Evolutionary conservation across 352 stramenopile species (phyloP), one percentile per base, ranked within the genome.

Genomic region (Phytophthora fragariae): DNA sequence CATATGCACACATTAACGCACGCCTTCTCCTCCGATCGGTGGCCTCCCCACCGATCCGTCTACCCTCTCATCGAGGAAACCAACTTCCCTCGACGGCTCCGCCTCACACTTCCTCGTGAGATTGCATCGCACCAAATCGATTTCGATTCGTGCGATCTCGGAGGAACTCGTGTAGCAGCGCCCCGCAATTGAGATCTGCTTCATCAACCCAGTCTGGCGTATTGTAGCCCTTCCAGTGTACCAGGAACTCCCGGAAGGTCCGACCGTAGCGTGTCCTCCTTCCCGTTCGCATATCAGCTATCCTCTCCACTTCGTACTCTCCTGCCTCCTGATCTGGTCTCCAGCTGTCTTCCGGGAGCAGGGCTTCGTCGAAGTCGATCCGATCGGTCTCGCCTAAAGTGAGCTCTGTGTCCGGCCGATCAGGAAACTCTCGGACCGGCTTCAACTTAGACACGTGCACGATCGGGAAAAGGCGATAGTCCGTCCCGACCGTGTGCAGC

Each of bases 281-380:
- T 4, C 57, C 57, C 2, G 37, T 41, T n/a, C 19, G 6, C 19
- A 62, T 27, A 24, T 62, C 37, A 0, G 39, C 8, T 3, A 27
- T 54, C 3, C 24, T 37, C 9, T 62, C 37, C 11, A 62, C 39
- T 14, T 62, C 37, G 27, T 54, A 41, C 9, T 62, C 57, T 12
- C 35, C 24, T 5, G 19, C 8, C 0, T 7, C 24, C 3, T 15
- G 37, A 62, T 62, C 39, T 29, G 19, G 9, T 11, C 21, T 27
- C 57, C 19, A 63, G 10, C 57, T 63, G 9, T 44, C 57, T 11
- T 63, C 39, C 2, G 57, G 57, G 3, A 44, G 39, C 2, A 54
- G 7, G 3, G 19, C 4, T 8, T 63, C 57, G 14, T 63, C 15
- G 24, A 62, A 62, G 24, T 62, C 57, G 6, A 62, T 17, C 5